Evolutionary conservation across 1,284 basidiomycete species (phyloP).

Genomic region (Cryptococcus sp.): DNA sequence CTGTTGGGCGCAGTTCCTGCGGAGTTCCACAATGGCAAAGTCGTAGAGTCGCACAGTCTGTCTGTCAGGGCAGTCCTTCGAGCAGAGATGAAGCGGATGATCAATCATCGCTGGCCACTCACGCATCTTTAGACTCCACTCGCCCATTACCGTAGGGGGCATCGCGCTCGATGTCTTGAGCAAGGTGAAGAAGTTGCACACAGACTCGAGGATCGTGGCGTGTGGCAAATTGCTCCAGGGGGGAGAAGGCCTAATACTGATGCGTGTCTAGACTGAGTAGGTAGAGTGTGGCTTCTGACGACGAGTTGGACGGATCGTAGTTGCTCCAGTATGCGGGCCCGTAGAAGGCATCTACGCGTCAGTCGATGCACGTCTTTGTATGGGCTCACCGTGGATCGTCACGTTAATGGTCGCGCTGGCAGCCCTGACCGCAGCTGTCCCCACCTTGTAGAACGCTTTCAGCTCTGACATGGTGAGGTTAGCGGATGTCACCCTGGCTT

Average conservation of each 20-base stretch:
- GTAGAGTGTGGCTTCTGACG: slow-evolving; percentile 13
- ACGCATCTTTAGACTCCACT: slow-evolving; percentile 47
- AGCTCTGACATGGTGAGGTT: slow-evolving; percentile 32
- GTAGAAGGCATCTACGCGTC: slow-evolving; percentile 36
- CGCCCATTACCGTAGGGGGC: slow-evolving; percentile 37
- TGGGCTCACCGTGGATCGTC: slow-evolving; percentile 29
- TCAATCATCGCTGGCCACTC: slow-evolving; percentile 1
- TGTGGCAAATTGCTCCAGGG: slow-evolving; percentile 38
- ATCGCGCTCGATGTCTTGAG: slow-evolving; percentile 30
- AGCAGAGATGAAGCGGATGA: too few relatives aligned
- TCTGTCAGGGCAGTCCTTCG: too few relatives aligned
- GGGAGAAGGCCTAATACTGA: slow-evolving; percentile 47
- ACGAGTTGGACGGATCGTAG: slow-evolving; percentile 30
- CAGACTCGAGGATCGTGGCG: slow-evolving; percentile 34
- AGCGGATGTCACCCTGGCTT: slow-evolving; percentile 28
- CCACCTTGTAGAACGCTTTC: slow-evolving; percentile 32
- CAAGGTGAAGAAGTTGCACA: slow-evolving; percentile 42
- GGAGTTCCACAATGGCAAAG: too few relatives aligned
- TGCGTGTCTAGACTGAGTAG: slow-evolving; percentile 40
- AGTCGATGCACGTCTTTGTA: slow-evolving; percentile 2
- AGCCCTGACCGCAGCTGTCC: slow-evolving; percentile 8
- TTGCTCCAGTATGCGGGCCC: slow-evolving; percentile 42
- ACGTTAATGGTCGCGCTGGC: slow-evolving; percentile 21
- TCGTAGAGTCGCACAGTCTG: too few relatives aligned
- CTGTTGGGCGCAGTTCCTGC: slow-evolving; percentile 25